Conservation (phyloP, 495 filamentous ascomycete genomes). For the Penicillium subrubescens region DNA sequence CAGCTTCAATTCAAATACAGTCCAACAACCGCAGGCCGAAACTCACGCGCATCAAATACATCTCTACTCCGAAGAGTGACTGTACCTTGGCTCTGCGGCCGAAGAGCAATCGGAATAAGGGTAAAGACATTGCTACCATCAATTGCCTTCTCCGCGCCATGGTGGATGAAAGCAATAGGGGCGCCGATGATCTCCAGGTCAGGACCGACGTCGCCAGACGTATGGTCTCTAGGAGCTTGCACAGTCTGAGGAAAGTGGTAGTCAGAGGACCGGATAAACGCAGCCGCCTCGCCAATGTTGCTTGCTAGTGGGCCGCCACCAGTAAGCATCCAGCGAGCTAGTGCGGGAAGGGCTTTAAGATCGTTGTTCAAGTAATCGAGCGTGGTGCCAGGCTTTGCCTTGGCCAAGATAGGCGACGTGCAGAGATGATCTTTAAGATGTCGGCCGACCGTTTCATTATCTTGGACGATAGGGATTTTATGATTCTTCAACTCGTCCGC, state of each 20-base stretch:
- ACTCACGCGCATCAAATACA: slow-evolving; percentile 23
- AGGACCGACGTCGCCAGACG: slow-evolving; percentile 16
- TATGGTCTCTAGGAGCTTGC: slow-evolving; percentile 12
- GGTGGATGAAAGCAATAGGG: slow-evolving; percentile 25
- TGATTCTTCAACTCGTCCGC: not conserved
- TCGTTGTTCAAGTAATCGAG: slow-evolving; percentile 24
- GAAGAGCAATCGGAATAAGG: slow-evolving; percentile 19
- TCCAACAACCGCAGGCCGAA: not conserved
- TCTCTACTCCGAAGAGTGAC: slow-evolving; percentile 21
- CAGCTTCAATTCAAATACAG: not conserved
- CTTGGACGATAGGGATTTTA: not conserved
- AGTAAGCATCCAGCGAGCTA: slow-evolving; percentile 19
- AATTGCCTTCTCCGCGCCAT: slow-evolving; percentile 19
- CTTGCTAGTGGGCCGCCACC: slow-evolving; percentile 23
- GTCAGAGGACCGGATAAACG: slow-evolving; percentile 22
- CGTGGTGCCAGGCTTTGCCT: slow-evolving; percentile 20
- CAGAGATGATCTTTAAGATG: slow-evolving; percentile 25
- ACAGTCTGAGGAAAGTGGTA: slow-evolving; percentile 5
- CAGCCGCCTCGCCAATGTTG: slow-evolving; percentile 27
- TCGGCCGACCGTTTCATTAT: slow-evolving; percentile 17
- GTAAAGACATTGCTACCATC: slow-evolving; percentile 20
- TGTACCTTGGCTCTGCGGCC: slow-evolving; percentile 23
- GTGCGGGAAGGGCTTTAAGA: slow-evolving; percentile 20
- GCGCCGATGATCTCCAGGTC: slow-evolving; percentile 28
- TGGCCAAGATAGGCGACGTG: slow-evolving; percentile 20